Evolutionary conservation across 371 early-diverging fungal species (phyloP).

Genomic region (Phascolomyces articulosus): DNA sequence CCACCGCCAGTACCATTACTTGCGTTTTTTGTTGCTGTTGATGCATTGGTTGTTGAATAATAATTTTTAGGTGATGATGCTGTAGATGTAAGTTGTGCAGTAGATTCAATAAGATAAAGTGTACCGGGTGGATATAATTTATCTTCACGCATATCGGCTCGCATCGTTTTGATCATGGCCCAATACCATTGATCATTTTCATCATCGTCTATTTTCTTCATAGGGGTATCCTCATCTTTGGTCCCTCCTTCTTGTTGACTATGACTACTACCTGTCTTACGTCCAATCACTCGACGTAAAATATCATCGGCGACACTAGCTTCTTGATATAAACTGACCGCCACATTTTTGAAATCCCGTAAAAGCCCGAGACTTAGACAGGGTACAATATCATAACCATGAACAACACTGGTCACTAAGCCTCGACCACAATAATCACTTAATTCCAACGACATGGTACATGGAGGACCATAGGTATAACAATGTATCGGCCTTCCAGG

Average conservation of each 20-base stretch:
- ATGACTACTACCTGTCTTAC: conserved; percentile 11
- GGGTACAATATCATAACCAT: conserved; percentile 75
- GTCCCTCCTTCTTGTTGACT: not conserved
- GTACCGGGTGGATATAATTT: conserved; percentile 82
- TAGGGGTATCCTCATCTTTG: conserved; percentile 21
- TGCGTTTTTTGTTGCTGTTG: not conserved
- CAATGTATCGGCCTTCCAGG: conserved; percentile 77
- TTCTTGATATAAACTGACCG: conserved; percentile 69
- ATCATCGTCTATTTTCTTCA: conserved; percentile 27
- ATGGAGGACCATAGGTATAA: conserved; percentile 78
- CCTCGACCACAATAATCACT: conserved; percentile 68
- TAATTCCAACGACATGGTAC: conserved; percentile 69
- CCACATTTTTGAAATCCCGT: conserved; percentile 76
- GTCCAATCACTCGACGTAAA: conserved; percentile 57
- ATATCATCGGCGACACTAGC: conserved; percentile 72
- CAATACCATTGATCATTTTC: conserved; percentile 79
- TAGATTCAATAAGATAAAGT: conserved; percentile 65
- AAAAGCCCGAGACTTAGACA: conserved; percentile 73
- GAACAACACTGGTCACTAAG: conserved; percentile 75
- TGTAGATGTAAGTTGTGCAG: conserved; percentile 29
- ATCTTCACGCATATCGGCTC: conserved; percentile 79
- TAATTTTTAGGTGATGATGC: not conserved
- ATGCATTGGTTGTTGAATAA: conserved; percentile 16
- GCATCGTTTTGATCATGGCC: conserved; percentile 79
- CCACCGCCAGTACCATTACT: too few relatives aligned